A percentile compares a stretch with the other conserved stretches of the same genome.
Conservation (phyloP, 768 basidiomycete genomes). For the Boletus rubroflammeus region DNA sequence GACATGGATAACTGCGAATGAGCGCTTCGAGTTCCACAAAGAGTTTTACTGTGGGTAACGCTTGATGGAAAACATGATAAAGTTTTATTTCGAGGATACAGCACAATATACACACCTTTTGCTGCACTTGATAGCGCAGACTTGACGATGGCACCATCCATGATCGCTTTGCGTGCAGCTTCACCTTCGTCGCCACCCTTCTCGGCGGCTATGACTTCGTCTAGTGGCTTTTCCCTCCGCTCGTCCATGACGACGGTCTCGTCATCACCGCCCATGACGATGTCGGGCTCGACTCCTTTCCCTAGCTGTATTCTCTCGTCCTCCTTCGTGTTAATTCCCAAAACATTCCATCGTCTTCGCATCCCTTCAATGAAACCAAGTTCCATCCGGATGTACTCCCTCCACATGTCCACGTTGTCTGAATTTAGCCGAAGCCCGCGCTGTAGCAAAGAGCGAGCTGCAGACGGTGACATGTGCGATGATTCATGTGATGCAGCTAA, state of each 20-base stretch:
- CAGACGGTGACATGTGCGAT: constrained; percentile 64
- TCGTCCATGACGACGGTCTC: constrained; percentile 20
- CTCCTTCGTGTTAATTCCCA: constrained; percentile 51
- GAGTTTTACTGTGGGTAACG: constrained; percentile 39
- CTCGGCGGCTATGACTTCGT: constrained; percentile 29
- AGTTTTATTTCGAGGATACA: constrained; percentile 13
- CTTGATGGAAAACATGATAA: constrained; percentile 25
- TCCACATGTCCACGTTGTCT: constrained; percentile 76
- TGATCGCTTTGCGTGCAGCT: constrained; percentile 60
- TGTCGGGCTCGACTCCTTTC: constrained; percentile 26
- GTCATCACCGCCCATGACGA: constrained; percentile 15
- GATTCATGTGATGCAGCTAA: constrained; percentile 83
- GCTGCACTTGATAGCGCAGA: constrained; percentile 72
- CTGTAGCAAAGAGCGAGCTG: constrained; percentile 79
- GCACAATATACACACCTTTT: constrained; percentile 48
- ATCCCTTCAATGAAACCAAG: constrained; percentile 79
- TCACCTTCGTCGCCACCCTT: constrained; percentile 46
- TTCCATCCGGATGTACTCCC: constrained; percentile 89
- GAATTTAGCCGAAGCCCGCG: constrained; percentile 79
- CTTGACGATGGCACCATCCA: constrained; percentile 77
- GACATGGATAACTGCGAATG: constrained; percentile 41
- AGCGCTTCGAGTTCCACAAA: constrained; percentile 42
- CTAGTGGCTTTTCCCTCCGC: constrained; percentile 21
- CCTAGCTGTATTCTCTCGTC: constrained; percentile 11
- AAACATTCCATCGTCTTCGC: constrained; percentile 71